These are phyloP conservation scores for Aspergillus texensis DNA, from an alignment of 2,329 filamentous ascomycete genomes.

Conservation along the genomic window DNA sequence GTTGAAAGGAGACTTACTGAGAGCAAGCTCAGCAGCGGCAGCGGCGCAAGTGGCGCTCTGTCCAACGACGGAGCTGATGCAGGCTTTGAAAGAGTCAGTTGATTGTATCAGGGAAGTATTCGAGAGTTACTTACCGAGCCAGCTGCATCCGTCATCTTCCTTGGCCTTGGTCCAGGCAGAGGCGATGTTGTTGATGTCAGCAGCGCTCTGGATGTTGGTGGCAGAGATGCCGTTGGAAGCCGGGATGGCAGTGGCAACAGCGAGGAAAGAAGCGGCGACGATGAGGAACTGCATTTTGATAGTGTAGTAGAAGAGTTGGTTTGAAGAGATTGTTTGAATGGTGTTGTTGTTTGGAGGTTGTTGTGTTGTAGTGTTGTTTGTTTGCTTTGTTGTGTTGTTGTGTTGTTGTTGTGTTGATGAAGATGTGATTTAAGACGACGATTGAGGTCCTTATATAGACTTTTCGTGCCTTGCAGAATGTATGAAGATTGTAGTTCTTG, in stretches of 20 bases:
- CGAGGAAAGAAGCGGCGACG: background rate
- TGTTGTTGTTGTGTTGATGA: background rate
- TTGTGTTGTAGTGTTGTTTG: background rate
- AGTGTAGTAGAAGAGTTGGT: background rate
- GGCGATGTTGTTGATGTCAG: background rate
- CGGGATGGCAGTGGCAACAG: background rate
- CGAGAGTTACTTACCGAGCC: background rate
- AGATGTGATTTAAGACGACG: background rate
- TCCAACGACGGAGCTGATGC: background rate
- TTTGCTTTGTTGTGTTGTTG: background rate
- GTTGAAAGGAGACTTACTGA: background rate
- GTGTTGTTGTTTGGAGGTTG: background rate
- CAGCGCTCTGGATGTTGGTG: background rate
- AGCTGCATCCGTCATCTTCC: background rate
- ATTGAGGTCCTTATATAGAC: background rate
- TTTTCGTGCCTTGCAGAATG: background rate
- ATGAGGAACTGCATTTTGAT: background rate
- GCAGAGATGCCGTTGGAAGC: background rate
- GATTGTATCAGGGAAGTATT: background rate
- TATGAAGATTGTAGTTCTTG: background rate
- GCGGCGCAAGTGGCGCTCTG: background rate
- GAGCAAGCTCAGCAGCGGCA: background rate
- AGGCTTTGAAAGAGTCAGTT: background rate
- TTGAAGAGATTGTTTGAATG: background rate
- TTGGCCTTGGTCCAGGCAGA: background rate